Base-by-base conservation (phyloP, 345 rosid species). In the Acer campestre region DNA sequence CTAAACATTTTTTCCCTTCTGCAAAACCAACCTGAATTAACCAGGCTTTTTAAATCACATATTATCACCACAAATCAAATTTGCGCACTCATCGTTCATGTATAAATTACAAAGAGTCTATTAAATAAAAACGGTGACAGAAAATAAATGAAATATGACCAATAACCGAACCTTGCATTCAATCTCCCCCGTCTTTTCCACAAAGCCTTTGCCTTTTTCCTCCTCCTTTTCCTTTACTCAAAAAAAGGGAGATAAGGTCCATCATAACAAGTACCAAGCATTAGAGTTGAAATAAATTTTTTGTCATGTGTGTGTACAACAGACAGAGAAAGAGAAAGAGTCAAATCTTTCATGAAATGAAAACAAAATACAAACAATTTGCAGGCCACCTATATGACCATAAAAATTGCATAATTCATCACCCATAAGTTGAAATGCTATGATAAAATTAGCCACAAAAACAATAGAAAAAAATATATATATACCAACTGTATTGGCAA, bases 91-190 rank as follows among this genome's bases (percentile, higher is more conserved):
- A 29, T 44, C 68, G 8, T 29, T 20, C 66, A 72, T 20, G 61
- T 40, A 61, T 8, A 61, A 61, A 72, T n/a, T 58, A 38, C 51
- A 13, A 8, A 72, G n/a, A 56, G 25, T 12, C 22, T 53, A 46
- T n/a, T 58, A 10, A 6, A 38, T 35, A 23, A 35, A 55, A 55
- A 7, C 8, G 1, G 38, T 22, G 35, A 31, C 35, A 31, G 35
- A 4, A 31, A 31, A 31, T 31, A 35, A 35, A 35, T 35, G 6
- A 0, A 35, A 35, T 35, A 35, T 42, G 58, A 73, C 1, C 55
- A 75, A 10, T 5, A 48, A 48, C 68, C 77, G 22, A 75, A 82
- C 79, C 84, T 78, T 82, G 84, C 82, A 82, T 70, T 71, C 82
- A 75, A 71, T 59, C 73, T 56, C 46, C 29, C 22, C 74, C 16